phyloP scores from a whole-genome alignment of 805 yeast species.

The Priceomyces haplophilus region DNA sequence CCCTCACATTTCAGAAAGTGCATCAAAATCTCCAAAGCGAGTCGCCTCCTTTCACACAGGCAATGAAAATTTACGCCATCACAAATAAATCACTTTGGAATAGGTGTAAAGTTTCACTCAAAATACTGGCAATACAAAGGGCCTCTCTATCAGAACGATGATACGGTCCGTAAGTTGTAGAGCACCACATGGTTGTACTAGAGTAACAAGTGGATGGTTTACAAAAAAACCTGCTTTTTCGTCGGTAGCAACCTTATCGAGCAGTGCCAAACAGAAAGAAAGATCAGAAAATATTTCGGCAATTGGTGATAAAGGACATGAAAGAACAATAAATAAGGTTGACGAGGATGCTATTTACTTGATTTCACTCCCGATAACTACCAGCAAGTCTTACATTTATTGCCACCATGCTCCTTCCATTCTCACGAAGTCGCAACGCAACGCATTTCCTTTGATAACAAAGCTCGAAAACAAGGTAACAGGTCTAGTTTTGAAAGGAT shows the following conservation, averaged over 20 bases:
- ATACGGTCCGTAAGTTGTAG: background rate
- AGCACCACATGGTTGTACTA: background rate
- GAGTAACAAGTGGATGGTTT: background rate
- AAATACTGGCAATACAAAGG: too few relatives aligned
- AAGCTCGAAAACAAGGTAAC: slow-evolving; percentile 47
- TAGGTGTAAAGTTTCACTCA: too few relatives aligned
- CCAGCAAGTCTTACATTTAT: slow-evolving; percentile 57
- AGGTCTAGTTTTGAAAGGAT: slow-evolving; percentile 50
- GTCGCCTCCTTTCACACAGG: background rate
- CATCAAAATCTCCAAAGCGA: too few relatives aligned
- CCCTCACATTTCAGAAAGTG: too few relatives aligned
- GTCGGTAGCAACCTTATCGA: background rate
- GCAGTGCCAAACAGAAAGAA: background rate
- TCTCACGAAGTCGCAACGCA: slow-evolving; percentile 22
- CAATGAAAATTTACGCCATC: background rate
- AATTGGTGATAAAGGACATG: background rate
- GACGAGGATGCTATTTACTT: slow-evolving; percentile 52
- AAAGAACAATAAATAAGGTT: background rate
- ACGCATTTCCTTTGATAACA: slow-evolving; percentile 32
- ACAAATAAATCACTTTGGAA: background rate
- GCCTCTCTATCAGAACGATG: background rate
- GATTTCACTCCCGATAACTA: slow-evolving; percentile 69
- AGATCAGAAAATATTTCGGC: background rate
- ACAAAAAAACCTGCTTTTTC: background rate
- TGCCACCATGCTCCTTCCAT: slow-evolving; percentile 54